Evolutionary conservation across 345 rosid genomes (phyloP).

Genomic region (Bruguiera sexangula): DNA sequence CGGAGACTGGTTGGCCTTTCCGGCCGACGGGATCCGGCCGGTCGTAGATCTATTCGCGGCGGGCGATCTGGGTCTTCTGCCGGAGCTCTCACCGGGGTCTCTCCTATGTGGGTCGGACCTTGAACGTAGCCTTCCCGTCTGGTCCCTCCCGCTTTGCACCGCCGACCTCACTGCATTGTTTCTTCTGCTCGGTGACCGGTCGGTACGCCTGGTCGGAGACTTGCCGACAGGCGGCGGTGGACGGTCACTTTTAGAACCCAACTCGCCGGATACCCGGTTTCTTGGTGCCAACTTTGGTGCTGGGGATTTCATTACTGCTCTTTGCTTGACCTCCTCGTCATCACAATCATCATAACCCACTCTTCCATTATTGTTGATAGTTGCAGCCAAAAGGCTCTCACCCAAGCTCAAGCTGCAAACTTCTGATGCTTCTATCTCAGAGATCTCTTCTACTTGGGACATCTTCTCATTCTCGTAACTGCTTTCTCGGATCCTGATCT

Average conservation of each 20-base stretch:
- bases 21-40: constrained; percentile 49
- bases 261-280: constrained; percentile 21
- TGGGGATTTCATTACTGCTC: constrained; percentile 44
- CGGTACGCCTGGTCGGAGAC: constrained; percentile 51
- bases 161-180: constrained; percentile 26
- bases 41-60: constrained; percentile 52
- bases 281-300: constrained; percentile 32
- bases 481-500: constrained; percentile 21
- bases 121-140: constrained; percentile 26
- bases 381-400: constrained; percentile 56
- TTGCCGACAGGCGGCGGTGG: constrained; percentile 24
- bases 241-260: constrained; percentile 23
- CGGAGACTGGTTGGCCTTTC: constrained; percentile 56
- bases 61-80: constrained; percentile 41
- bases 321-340: constrained; percentile 32
- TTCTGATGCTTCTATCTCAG: constrained; percentile 54
- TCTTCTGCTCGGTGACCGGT: constrained; percentile 51
- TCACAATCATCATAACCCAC: constrained; percentile 33
- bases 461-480: constrained; percentile 9
- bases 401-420: constrained; percentile 53
- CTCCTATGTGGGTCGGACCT: constrained; percentile 33
- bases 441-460: constrained; percentile 32
- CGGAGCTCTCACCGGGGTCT: constrained; percentile 63
- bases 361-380: constrained; percentile 28
- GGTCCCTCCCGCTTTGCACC: constrained; percentile 31